Evolutionary conservation across 345 rosid genomes (phyloP).

Genomic region (Nasturtium officinale): DNA sequence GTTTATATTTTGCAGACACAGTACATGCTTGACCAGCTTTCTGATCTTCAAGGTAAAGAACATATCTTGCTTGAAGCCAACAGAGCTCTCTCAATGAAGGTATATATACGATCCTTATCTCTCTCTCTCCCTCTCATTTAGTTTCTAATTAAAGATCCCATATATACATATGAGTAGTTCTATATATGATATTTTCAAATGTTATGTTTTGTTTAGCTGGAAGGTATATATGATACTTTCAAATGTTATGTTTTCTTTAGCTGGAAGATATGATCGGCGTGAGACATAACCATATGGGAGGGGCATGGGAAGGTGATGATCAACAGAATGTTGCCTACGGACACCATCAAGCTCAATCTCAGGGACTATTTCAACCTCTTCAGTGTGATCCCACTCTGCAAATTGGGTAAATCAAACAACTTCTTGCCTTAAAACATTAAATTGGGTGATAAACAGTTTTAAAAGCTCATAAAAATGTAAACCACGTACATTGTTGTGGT

Average conservation of each 20-base stretch:
- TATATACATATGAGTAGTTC: not conserved
- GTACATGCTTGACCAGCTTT: conserved; percentile 88
- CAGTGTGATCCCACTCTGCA: conserved; percentile 97
- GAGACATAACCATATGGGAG: conserved; percentile 57
- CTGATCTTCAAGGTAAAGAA: conserved; percentile 92
- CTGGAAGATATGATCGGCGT: conserved; percentile 78
- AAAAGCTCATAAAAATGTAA: not conserved
- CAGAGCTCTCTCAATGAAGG: conserved; percentile 82
- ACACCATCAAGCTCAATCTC: conserved; percentile 67
- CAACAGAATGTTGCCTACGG: conserved; percentile 63
- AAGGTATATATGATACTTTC: conserved; percentile 52
- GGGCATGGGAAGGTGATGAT: conserved; percentile 75
- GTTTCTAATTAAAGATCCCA: not conserved
- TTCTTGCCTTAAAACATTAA: conserved; percentile 9
- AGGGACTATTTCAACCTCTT: conserved; percentile 72
- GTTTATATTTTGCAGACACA: conserved; percentile 59
- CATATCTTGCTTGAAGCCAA: conserved; percentile 84
- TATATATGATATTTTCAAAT: conserved; percentile 26
- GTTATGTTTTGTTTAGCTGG: conserved; percentile 55
- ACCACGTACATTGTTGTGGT: conserved; percentile 13
- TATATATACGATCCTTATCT: conserved; percentile 32
- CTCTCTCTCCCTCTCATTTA: not conserved
- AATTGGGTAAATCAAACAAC: conserved; percentile 62
- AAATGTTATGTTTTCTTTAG: conserved; percentile 42
- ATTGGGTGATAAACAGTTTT: not conserved